Evolutionary conservation across 331 rosid genomes (phyloP).

Genomic region (Rosa hybrid): DNA sequence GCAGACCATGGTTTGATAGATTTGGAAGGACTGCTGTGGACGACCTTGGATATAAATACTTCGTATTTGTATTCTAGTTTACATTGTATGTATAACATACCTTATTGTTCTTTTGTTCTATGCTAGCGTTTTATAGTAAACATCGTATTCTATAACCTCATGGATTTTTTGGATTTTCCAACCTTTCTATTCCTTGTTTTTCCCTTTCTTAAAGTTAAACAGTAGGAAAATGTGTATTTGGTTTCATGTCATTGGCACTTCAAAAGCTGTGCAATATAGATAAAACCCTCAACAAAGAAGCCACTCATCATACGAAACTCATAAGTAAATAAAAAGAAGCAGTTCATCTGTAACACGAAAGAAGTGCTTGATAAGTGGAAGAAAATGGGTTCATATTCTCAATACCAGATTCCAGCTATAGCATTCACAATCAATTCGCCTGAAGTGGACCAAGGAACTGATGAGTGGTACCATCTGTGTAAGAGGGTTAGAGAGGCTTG

Average conservation of each 20-base stretch:
- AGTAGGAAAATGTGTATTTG: neutral
- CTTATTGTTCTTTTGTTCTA: too few relatives aligned
- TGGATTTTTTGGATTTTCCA: neutral
- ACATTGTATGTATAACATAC: neutral
- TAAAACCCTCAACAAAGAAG: too few relatives aligned
- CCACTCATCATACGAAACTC: too few relatives aligned
- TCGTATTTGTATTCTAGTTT: neutral
- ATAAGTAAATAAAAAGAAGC: too few relatives aligned
- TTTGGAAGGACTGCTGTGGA: neutral
- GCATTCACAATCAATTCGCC: neutral
- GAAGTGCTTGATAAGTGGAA: neutral
- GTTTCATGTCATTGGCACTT: too few relatives aligned
- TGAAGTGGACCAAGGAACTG: constrained; percentile 12
- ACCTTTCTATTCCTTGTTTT: neutral
- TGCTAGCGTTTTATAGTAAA: too few relatives aligned
- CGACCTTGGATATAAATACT: neutral
- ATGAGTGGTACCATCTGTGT: neutral
- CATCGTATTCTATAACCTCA: neutral
- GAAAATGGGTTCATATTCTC: neutral
- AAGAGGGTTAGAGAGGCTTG: constrained; percentile 11
- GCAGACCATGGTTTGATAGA: neutral
- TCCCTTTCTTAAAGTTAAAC: neutral
- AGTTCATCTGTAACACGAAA: neutral
- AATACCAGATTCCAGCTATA: neutral
- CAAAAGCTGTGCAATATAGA: too few relatives aligned